phyloP scores from a whole-genome alignment of 768 basidiomycete genomes.

The Boletus reticuloceps region DNA sequence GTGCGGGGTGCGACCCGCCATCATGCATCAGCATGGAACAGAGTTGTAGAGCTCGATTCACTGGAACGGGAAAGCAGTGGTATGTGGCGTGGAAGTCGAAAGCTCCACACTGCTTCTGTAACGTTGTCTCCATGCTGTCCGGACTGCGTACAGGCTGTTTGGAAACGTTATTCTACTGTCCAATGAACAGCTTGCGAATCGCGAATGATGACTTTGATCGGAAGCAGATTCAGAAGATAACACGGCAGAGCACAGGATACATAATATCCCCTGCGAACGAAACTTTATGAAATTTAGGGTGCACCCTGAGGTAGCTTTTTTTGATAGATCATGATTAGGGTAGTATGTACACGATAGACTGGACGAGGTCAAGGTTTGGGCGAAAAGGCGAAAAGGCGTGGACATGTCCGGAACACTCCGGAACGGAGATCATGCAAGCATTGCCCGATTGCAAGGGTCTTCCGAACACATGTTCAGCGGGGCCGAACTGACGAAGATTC shows the following conservation, averaged over 20 bases:
- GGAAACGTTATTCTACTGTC: conserved; percentile 20
- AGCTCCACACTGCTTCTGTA: conserved; percentile 21
- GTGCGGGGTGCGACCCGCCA: conserved; percentile 8
- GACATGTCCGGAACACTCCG: conserved; percentile 24
- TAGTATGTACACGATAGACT: conserved; percentile 5
- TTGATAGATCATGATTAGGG: conserved; percentile 14
- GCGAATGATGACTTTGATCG: conserved; percentile 21
- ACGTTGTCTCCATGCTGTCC: conserved; percentile 25
- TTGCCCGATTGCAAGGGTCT: not conserved
- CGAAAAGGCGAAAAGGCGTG: conserved; percentile 6
- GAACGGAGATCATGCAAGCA: conserved; percentile 12
- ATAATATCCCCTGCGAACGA: conserved; percentile 30
- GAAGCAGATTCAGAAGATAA: conserved; percentile 17
- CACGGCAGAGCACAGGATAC: conserved; percentile 20
- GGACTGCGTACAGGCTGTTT: conserved; percentile 7
- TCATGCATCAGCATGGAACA: conserved; percentile 4
- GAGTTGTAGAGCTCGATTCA: conserved; percentile 9
- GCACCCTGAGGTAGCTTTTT: conserved; percentile 28
- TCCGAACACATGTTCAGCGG: conserved; percentile 12
- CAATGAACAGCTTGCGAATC: too few species aligned
- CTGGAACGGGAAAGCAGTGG: not conserved
- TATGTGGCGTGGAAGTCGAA: conserved; percentile 1
- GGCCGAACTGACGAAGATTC: conserved; percentile 17
- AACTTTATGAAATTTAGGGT: conserved; percentile 30
- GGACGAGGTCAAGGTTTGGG: conserved; percentile 3